phyloP scores from a whole-genome alignment of 345 rosid species.

The Acer saccharum region DNA sequence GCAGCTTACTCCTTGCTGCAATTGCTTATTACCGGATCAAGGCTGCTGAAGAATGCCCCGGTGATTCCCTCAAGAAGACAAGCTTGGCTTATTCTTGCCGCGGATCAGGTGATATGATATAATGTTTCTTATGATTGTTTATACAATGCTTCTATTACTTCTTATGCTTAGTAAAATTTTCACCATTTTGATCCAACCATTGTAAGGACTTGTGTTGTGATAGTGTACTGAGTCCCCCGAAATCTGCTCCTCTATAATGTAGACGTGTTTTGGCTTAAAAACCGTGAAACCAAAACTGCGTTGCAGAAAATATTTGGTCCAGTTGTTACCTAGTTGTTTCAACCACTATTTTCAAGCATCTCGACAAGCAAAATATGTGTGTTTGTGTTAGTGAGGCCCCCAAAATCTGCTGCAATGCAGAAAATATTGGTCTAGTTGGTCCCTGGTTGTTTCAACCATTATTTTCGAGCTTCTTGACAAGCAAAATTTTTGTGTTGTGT shows the following conservation, averaged over 20 bases:
- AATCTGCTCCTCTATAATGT: not conserved
- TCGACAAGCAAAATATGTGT: not conserved
- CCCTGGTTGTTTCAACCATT: not conserved
- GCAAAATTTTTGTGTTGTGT: too few relatives aligned
- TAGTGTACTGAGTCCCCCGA: too few relatives aligned
- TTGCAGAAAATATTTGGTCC: not conserved
- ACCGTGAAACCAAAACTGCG: not conserved
- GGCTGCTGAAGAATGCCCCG: slow-evolving; percentile 53
- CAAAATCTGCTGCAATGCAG: not conserved
- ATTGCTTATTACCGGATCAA: slow-evolving; percentile 45
- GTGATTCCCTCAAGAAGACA: slow-evolving; percentile 56
- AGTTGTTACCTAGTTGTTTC: not conserved
- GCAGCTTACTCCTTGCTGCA: slow-evolving; percentile 64
- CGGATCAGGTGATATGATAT: slow-evolving; percentile 61
- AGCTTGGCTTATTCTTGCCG: slow-evolving; percentile 81
- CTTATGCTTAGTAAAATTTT: too few relatives aligned
- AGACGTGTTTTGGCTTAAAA: not conserved
- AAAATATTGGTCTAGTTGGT: not conserved
- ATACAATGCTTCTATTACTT: too few relatives aligned
- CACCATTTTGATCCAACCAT: too few relatives aligned
- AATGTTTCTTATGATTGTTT: not conserved
- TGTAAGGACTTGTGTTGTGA: too few relatives aligned
- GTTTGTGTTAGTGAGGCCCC: too few relatives aligned
- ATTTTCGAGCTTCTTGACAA: not conserved
- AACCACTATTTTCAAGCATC: not conserved